Base-by-base conservation (phyloP, 2,329 filamentous ascomycete genomes). In the Lasiodiplodia theobromae region DNA sequence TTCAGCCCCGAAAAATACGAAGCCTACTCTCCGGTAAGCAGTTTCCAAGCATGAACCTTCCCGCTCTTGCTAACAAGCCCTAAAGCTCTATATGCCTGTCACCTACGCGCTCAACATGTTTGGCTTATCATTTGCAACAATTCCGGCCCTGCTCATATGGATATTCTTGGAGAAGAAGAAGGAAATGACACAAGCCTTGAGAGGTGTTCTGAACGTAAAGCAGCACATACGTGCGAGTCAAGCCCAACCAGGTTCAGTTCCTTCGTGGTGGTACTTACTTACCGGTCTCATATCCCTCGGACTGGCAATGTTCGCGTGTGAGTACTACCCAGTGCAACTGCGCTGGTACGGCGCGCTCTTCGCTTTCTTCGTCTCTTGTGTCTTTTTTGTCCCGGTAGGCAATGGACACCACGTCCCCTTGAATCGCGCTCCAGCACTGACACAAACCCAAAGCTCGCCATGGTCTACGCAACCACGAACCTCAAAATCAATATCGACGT, bases 1-100 rank as follows among this genome's bases (percentile, higher is more conserved):
- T 71, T 83, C 0, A 73, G 81, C 8, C 71, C 73, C 5, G 74
- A 74, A 6, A 77, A 75, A 16, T 84, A 83, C 56, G 72, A 79
- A 28, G 69, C 74, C 2, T 83, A 79, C 71, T 80, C 79, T 23
- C 78, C 78, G 0, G 76, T 80, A 69, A 28, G 28, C 28, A 28
- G 1, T 28, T 28, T 28, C 28, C 7, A 4, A 28, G 1, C 4
- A 28, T 28, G 28, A 28, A 28, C 6, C 28, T 6, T 28, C 4
- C 28, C 28, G 28, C 28, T 28, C 28, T 28, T 6, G 28, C 28
- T 80, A 58, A 73, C 76, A 70, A 76, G 75, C 2, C 2, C 79
- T 77, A 47, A 51, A 66, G 73, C 77, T 4, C 68, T 80, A 31
- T 76, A 56, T 67, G 51, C 64, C 64, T 11, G 51, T 58, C 25